Percentiles rank a stretch among this genome's conserved stretches.
phyloP scores from a whole-genome alignment of 352 stramenopile species.

The Bremia lactucae region DNA sequence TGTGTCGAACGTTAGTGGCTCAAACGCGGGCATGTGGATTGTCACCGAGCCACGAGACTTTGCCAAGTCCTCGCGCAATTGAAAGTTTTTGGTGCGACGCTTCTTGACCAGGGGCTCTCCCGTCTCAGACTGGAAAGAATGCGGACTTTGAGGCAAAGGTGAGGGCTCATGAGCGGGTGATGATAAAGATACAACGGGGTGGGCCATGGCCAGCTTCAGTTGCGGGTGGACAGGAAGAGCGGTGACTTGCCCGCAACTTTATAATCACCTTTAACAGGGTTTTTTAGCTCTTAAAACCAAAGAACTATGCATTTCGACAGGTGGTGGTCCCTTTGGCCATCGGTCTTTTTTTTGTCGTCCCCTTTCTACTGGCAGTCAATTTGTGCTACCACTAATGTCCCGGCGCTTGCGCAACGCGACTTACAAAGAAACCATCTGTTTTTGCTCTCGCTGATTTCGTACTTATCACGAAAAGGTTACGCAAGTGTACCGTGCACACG shows the following conservation, averaged over 20 bases:
- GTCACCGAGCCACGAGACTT: slow-evolving; percentile 34
- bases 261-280: background rate
- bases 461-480: background rate
- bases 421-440: background rate
- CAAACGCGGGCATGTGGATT: slow-evolving; percentile 35
- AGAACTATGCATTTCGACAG: slow-evolving; percentile 1
- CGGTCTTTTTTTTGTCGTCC: background rate
- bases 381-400: background rate
- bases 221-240: slow-evolving; percentile 1
- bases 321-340: background rate
- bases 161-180: background rate
- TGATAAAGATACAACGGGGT: slow-evolving; percentile 7
- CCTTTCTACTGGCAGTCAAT: no score
- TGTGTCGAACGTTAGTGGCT: slow-evolving; percentile 39
- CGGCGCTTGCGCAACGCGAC: background rate
- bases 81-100: slow-evolving; percentile 73
- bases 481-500: no score
- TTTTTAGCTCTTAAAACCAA: no score
- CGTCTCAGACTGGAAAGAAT: slow-evolving; percentile 2
- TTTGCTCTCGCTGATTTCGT: background rate
- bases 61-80: slow-evolving; percentile 60
- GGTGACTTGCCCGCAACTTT: slow-evolving; percentile 3
- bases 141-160: background rate
- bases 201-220: slow-evolving; percentile 10
- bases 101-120: slow-evolving; percentile 49